Percentiles rank a stretch among this genome's conserved stretches.
Evolutionary conservation across 345 rosid genomes (phyloP).

Genomic region (Kernera saxatilis): DNA sequence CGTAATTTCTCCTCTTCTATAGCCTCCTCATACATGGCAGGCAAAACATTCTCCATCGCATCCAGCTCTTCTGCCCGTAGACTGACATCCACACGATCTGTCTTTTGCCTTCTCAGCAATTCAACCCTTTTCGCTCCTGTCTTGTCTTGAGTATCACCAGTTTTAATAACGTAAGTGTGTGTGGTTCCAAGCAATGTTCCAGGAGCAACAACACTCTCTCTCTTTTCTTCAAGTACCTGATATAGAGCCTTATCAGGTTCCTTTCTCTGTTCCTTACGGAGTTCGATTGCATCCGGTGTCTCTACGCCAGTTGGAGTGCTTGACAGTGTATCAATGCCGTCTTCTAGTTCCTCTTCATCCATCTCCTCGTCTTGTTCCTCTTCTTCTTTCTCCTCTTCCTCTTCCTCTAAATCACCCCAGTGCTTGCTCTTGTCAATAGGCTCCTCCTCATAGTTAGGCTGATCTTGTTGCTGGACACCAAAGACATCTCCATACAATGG

Average conservation of each 20-base stretch:
- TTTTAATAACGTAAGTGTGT: slow-evolving; percentile 72
- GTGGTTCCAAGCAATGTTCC: slow-evolving; percentile 90
- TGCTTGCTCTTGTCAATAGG: slow-evolving; percentile 94
- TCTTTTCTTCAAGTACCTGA: slow-evolving; percentile 85
- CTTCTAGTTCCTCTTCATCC: slow-evolving; percentile 86
- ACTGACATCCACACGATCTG: slow-evolving; percentile 84
- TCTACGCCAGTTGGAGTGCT: slow-evolving; percentile 98
- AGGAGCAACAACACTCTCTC: slow-evolving; percentile 66
- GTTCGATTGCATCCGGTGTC: slow-evolving; percentile 96
- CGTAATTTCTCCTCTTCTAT: slow-evolving; percentile 88
- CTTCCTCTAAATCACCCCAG: slow-evolving; percentile 99
- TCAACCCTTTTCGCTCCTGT: slow-evolving; percentile 89
- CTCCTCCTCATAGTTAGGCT: slow-evolving; percentile 93
- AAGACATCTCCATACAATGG: slow-evolving; percentile 97
- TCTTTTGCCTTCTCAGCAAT: slow-evolving; percentile 80
- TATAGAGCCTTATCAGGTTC: slow-evolving; percentile 88
- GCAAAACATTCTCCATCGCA: slow-evolving; percentile 70
- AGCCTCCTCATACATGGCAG: slow-evolving; percentile 97
- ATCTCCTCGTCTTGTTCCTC: slow-evolving; percentile 68
- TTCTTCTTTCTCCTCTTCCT: slow-evolving; percentile 68
- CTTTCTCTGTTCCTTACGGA: slow-evolving; percentile 95
- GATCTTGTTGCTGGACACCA: slow-evolving; percentile 90
- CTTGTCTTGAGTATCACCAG: slow-evolving; percentile 75
- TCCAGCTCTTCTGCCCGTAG: slow-evolving; percentile 89
- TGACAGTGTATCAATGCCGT: slow-evolving; percentile 83